These are phyloP conservation scores for Starmerella floricola DNA, from an alignment of 805 yeast species.

Conservation along the genomic window DNA sequence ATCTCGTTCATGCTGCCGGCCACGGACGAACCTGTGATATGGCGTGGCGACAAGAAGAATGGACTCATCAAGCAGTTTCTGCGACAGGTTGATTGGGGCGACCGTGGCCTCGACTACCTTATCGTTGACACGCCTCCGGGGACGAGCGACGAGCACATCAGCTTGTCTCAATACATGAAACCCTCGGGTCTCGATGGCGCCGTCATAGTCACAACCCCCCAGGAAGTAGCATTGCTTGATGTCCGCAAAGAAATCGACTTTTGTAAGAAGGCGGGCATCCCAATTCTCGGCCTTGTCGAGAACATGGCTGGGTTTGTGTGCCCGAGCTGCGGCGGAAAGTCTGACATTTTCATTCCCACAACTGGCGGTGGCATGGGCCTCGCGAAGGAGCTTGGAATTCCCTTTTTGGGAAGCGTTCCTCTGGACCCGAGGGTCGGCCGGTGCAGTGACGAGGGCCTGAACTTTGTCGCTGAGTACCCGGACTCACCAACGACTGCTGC, in stretches of 20 bases:
- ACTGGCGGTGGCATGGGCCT: slow-evolving; percentile 90
- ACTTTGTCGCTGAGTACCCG: slow-evolving; percentile 64
- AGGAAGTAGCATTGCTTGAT: slow-evolving; percentile 88
- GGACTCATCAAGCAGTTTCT: slow-evolving; percentile 86
- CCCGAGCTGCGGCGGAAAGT: slow-evolving; percentile 83
- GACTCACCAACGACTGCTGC: slow-evolving; percentile 91
- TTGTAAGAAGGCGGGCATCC: slow-evolving; percentile 81
- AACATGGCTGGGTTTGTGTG: slow-evolving; percentile 98
- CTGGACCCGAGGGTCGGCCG: slow-evolving; percentile 89
- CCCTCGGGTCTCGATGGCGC: slow-evolving; percentile 95
- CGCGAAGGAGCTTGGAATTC: slow-evolving; percentile 65
- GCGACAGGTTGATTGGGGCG: slow-evolving; percentile 92
- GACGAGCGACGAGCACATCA: slow-evolving; percentile 91
- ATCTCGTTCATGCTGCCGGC: slow-evolving; percentile 91
- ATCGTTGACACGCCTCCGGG: slow-evolving; percentile 98
- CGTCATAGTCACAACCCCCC: slow-evolving; percentile 88
- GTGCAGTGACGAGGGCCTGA: slow-evolving; percentile 76
- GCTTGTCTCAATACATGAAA: slow-evolving; percentile 75
- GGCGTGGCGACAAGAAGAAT: slow-evolving; percentile 96
- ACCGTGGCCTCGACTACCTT: slow-evolving; percentile 48
- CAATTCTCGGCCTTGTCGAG: slow-evolving; percentile 47
- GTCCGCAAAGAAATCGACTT: slow-evolving; percentile 94
- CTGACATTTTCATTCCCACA: slow-evolving; percentile 82
- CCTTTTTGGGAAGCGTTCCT: slow-evolving; percentile 85
- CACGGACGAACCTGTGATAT: slow-evolving; percentile 83